These are phyloP conservation scores for Rhizopogon sp. DNA, from an alignment of 768 basidiomycete species.

Conservation along the genomic window DNA sequence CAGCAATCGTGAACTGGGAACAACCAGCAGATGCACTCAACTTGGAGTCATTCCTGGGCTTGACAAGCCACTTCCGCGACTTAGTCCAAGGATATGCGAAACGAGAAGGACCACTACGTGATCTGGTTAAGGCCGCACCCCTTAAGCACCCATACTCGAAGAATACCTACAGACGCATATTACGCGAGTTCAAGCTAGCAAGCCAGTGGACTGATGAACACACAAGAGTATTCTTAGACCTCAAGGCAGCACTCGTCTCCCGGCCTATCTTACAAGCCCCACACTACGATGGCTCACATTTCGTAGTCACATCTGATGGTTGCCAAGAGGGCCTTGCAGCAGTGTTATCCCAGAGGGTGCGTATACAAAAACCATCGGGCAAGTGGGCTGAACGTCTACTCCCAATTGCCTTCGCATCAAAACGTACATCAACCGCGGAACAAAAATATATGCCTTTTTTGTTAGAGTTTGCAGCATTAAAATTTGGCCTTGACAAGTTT, in stretches of 20 bases:
- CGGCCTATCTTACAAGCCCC: conserved; percentile 29
- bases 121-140: conserved; percentile 17
- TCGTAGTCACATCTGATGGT: conserved; percentile 32
- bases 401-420: conserved; percentile 24
- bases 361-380: conserved; percentile 14
- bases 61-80: conserved; percentile 30
- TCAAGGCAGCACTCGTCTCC: conserved; percentile 27
- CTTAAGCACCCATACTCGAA: conserved; percentile 10
- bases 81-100: conserved; percentile 30
- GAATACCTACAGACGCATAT: conserved; percentile 16
- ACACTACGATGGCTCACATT: conserved; percentile 29
- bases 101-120: conserved; percentile 25
- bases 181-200: conserved; percentile 14
- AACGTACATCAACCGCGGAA: conserved; percentile 27
- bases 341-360: conserved; percentile 21
- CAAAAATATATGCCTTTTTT: conserved; percentile 29
- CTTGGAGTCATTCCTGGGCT: conserved; percentile 30
- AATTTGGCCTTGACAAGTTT: conserved; percentile 29
- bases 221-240: conserved; percentile 16
- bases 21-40: conserved; percentile 22
- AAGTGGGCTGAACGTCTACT: conserved; percentile 9
- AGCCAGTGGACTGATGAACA: conserved; percentile 16
- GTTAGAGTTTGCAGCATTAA: conserved; percentile 32
- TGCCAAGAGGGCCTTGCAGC: conserved; percentile 29
- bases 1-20: conserved; percentile 31